Conservation (phyloP, 1,284 basidiomycete genomes). For the Cryptococcus sp. region DNA sequence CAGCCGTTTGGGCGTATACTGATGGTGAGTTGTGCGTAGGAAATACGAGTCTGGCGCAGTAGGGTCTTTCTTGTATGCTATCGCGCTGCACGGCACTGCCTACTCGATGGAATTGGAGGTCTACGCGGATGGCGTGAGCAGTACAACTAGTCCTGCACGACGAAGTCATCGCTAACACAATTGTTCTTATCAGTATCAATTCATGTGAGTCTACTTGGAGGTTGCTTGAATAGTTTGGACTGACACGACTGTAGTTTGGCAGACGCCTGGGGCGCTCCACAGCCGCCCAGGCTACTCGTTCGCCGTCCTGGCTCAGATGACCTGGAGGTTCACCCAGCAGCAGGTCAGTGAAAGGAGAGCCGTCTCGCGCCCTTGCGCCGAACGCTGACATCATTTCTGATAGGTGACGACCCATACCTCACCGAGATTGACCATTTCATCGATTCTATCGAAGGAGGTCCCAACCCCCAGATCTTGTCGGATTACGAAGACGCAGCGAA, state of each 20-base stretch:
- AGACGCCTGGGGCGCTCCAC: conserved; percentile 28
- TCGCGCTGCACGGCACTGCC: conserved; percentile 39
- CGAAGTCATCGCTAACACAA: not conserved
- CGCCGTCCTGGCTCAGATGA: conserved; percentile 47
- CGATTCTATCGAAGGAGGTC: conserved; percentile 48
- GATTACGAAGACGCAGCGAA: conserved; percentile 71
- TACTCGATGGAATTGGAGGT: conserved; percentile 51
- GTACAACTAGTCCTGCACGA: not conserved
- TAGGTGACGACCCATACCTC: conserved; percentile 54
- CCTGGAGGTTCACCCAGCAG: conserved; percentile 30
- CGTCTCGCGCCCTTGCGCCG: too few species aligned
- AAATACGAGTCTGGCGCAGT: conserved; percentile 49
- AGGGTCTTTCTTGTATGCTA: conserved; percentile 47
- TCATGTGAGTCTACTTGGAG: conserved; percentile 28
- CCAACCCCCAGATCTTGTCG: conserved; percentile 45
- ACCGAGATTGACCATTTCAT: conserved; percentile 54
- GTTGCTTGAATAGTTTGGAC: not conserved
- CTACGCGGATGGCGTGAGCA: conserved; percentile 44
- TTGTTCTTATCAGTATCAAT: conserved; percentile 32
- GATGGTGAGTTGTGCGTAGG: conserved; percentile 22
- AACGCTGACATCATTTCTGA: too few species aligned
- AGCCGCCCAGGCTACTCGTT: conserved; percentile 37
- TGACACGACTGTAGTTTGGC: conserved; percentile 34
- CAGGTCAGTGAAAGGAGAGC: conserved; percentile 12
- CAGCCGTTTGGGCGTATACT: conserved; percentile 13